These are phyloP conservation scores for Candida caryicola DNA, from an alignment of 805 yeast species.

Conservation along the genomic window DNA sequence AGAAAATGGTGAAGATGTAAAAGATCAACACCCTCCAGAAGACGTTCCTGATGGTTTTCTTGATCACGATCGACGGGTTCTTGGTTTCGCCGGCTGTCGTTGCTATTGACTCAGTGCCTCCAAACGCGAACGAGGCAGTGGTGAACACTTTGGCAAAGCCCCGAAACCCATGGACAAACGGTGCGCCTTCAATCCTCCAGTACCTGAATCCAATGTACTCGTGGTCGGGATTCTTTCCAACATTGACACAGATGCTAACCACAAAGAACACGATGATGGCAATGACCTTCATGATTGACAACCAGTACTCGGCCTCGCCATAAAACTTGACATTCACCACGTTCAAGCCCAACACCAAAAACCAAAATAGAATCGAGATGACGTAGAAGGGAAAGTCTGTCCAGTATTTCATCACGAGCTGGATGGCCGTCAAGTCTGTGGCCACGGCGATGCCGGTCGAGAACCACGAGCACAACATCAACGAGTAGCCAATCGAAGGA, in stretches of 20 bases:
- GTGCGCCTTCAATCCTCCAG: conserved; percentile 50
- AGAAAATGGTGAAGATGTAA: conserved; percentile 35
- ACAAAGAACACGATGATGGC: conserved; percentile 57
- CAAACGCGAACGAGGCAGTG: conserved; percentile 50
- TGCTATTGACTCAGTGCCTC: conserved; percentile 44
- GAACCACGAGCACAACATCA: conserved; percentile 49
- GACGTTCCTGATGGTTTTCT: conserved; percentile 29
- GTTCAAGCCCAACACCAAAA: conserved; percentile 42
- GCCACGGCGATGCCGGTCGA: conserved; percentile 50
- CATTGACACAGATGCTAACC: conserved; percentile 53
- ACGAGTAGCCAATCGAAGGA: conserved; percentile 51
- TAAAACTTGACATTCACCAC: conserved; percentile 38
- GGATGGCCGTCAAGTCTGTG: conserved; percentile 46
- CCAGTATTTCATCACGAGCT: conserved; percentile 47
- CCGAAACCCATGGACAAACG: conserved; percentile 48
- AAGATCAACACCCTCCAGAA: conserved; percentile 35
- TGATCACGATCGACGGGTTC: conserved; percentile 29
- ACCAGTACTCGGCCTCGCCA: conserved; percentile 41
- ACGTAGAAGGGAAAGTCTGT: conserved; percentile 49
- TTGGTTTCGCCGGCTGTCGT: conserved; percentile 35
- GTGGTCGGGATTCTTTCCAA: conserved; percentile 50
- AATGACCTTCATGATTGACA: conserved; percentile 41
- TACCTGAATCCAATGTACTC: conserved; percentile 43
- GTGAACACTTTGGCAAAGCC: conserved; percentile 52
- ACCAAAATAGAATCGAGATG: conserved; percentile 53